These are phyloP conservation scores for Delitschia confertaspora DNA, from an alignment of 495 filamentous ascomycete genomes.

Conservation along the genomic window DNA sequence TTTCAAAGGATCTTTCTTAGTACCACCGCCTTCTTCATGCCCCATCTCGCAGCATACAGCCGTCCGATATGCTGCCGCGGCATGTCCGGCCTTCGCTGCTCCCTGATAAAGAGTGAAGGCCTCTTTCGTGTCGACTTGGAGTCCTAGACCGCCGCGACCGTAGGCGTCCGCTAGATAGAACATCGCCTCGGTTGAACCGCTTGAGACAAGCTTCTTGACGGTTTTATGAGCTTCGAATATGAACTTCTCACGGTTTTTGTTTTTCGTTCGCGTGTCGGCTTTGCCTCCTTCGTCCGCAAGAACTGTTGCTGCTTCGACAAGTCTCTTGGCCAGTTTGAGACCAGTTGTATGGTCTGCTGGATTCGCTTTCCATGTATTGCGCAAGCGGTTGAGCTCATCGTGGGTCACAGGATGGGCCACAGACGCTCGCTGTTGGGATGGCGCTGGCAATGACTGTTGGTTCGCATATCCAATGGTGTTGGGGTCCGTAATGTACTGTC, in stretches of 20 bases:
- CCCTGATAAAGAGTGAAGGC: constrained; percentile 90
- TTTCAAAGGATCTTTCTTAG: constrained; percentile 79
- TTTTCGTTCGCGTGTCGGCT: constrained; percentile 64
- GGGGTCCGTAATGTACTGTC: constrained; percentile 54
- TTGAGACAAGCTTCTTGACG: constrained; percentile 70
- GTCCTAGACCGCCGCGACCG: constrained; percentile 61
- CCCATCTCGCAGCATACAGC: constrained; percentile 97
- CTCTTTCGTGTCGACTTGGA: constrained; percentile 74
- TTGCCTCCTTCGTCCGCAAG: constrained; percentile 59
- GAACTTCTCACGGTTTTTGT: constrained; percentile 74
- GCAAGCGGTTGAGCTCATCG: constrained; percentile 67
- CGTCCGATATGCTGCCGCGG: constrained; percentile 80
- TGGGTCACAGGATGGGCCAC: constrained; percentile 54
- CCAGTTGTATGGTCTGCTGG: constrained; percentile 62
- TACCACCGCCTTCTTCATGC: constrained; percentile 86
- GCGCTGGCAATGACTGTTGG: constrained; percentile 30
- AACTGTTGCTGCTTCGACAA: constrained; percentile 74
- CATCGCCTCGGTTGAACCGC: constrained; percentile 69
- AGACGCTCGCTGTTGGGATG: constrained; percentile 20
- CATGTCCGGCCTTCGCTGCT: constrained; percentile 80
- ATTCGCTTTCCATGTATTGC: constrained; percentile 54
- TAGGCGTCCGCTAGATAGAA: constrained; percentile 90
- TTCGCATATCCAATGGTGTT: constrained; percentile 31
- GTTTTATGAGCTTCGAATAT: constrained; percentile 79
- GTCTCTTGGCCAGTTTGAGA: constrained; percentile 69